Percentiles rank a stretch among this genome's conserved stretches.
Evolutionary conservation across 1,284 basidiomycete species (phyloP).

Genomic region (Puccinia polysora): DNA sequence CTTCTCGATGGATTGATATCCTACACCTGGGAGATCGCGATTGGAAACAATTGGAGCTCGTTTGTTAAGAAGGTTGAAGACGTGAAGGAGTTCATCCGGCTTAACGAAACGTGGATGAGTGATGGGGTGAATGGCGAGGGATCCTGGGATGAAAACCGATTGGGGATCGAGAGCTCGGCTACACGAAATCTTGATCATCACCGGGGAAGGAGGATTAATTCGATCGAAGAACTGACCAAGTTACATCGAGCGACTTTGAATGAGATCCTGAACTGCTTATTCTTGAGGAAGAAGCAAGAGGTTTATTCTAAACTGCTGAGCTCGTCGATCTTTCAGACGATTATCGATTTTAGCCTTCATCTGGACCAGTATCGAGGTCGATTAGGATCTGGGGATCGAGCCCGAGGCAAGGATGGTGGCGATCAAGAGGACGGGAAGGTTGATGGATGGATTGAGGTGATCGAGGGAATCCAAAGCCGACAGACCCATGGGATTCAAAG

Average conservation of each 20-base stretch:
- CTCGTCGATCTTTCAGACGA: conserved; percentile 20
- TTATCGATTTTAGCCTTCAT: conserved; percentile 24
- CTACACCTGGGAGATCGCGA: conserved; percentile 36
- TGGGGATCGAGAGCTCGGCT: background rate
- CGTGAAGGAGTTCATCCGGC: background rate
- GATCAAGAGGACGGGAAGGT: background rate
- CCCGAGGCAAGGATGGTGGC: no score
- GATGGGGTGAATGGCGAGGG: background rate
- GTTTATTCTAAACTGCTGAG: conserved; percentile 5
- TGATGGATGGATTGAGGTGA: background rate
- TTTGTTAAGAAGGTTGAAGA: conserved; percentile 17
- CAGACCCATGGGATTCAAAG: background rate
- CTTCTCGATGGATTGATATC: conserved; percentile 30
- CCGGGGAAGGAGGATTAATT: background rate
- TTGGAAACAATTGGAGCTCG: conserved; percentile 18
- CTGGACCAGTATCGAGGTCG: background rate
- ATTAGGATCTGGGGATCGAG: background rate
- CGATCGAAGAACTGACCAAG: conserved; percentile 13
- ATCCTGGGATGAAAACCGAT: background rate
- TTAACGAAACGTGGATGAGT: conserved; percentile 1
- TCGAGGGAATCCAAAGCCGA: conserved; percentile 6
- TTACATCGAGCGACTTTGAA: conserved; percentile 23
- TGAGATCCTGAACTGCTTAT: conserved; percentile 27
- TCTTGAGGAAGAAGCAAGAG: conserved; percentile 28
- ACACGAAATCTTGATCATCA: background rate